These are phyloP conservation scores for Podila clonocystis DNA, from an alignment of 192 early-diverging fungal species.

Conservation along the genomic window DNA sequence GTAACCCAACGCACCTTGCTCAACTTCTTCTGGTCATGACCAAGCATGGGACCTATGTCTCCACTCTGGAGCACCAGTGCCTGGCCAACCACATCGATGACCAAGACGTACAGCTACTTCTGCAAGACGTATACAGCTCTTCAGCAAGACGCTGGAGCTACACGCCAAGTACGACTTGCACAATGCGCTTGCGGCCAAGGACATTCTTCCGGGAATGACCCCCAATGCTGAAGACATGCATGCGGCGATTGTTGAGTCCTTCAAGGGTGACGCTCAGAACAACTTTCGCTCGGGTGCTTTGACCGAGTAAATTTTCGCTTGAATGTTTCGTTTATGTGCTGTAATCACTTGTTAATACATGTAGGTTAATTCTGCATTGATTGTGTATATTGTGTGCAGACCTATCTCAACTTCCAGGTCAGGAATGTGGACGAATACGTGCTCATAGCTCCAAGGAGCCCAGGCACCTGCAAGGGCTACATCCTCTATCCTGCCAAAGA, in stretches of 20 bases:
- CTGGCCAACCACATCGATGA: slow-evolving; percentile 55
- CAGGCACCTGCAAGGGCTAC: slow-evolving; percentile 28
- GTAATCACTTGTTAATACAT: no score
- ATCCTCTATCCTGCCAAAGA: slow-evolving; percentile 44
- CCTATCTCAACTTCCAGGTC: slow-evolving; percentile 54
- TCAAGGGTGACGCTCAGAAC: slow-evolving; percentile 52
- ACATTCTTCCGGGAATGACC: slow-evolving; percentile 59
- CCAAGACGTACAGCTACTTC: slow-evolving; percentile 68
- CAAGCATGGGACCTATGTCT: slow-evolving; percentile 86
- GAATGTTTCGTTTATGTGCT: no score
- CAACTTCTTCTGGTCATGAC: slow-evolving; percentile 74
- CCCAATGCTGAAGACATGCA: slow-evolving; percentile 54
- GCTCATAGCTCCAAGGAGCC: slow-evolving; percentile 24
- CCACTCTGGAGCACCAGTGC: slow-evolving; percentile 71
- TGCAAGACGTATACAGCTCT: slow-evolving; percentile 69
- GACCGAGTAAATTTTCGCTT: slow-evolving; percentile 37
- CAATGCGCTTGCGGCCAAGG: slow-evolving; percentile 54
- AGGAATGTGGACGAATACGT: slow-evolving; percentile 46
- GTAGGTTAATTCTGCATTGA: background rate
- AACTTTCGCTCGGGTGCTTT: slow-evolving; percentile 50
- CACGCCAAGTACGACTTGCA: slow-evolving; percentile 66
- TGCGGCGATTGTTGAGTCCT: slow-evolving; percentile 50
- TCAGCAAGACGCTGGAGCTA: slow-evolving; percentile 62
- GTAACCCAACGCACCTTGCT: no score
- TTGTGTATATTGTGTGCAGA: background rate